A percentile compares a stretch with the other conserved stretches of the same genome.
These are phyloP conservation scores for Penicillium desertorum DNA, from an alignment of 495 filamentous ascomycete genomes.

Conservation along the genomic window DNA sequence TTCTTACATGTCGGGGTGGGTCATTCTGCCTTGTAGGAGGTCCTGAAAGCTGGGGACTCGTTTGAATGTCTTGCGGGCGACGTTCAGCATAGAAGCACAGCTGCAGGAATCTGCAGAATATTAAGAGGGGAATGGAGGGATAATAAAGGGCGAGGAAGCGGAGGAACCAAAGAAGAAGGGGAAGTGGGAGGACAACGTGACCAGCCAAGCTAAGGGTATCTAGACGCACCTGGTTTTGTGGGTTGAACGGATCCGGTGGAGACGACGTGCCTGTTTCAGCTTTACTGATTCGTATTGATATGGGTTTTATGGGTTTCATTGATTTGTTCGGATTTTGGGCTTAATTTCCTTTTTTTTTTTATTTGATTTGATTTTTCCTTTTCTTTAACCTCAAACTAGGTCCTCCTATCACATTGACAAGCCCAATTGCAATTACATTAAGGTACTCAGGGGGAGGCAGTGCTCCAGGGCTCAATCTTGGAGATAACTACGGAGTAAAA, in stretches of 20 bases:
- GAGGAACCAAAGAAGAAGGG: conserved; percentile 21
- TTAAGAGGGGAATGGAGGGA: conserved; percentile 19
- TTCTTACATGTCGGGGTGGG: conserved; percentile 54
- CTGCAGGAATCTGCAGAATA: conserved; percentile 37
- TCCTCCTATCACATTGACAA: conserved; percentile 1
- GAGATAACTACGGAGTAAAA: not conserved
- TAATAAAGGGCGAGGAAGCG: conserved; percentile 26
- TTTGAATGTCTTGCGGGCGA: conserved; percentile 53
- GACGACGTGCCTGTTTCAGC: conserved; percentile 41
- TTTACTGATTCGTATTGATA: conserved; percentile 25
- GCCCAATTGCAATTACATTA: conserved; percentile 13
- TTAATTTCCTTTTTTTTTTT: conserved; percentile 9
- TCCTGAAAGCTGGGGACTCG: conserved; percentile 61
- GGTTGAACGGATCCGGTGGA: conserved; percentile 28
- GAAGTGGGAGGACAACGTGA: conserved; percentile 30
- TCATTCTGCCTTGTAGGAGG: conserved; percentile 60
- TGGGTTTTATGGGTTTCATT: not conserved
- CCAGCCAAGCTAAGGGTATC: conserved; percentile 35
- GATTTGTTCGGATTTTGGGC: conserved; percentile 1
- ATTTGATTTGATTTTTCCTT: too few relatives aligned
- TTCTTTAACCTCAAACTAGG: conserved; percentile 5
- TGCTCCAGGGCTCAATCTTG: not conserved
- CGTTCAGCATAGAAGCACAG: conserved; percentile 49
- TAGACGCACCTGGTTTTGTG: conserved; percentile 13
- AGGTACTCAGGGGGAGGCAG: conserved; percentile 10